Base-by-base conservation (phyloP, 345 rosid genomes). In the Ceriops zippeliana region DNA sequence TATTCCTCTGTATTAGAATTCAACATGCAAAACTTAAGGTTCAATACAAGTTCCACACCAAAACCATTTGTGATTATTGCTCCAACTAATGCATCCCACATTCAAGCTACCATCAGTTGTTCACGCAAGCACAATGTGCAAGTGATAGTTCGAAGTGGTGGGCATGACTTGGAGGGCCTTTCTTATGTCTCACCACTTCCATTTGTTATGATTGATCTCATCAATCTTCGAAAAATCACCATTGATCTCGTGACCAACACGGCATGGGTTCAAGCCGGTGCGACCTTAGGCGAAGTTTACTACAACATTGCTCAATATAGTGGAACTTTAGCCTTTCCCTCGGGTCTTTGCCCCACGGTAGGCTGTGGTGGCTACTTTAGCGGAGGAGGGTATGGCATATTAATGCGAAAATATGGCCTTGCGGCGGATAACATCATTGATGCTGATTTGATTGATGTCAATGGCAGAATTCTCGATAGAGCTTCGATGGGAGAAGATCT, bases 401-500 rank as follows among this genome's bases (percentile, higher is more conserved):
- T 72, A 52, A 57, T 65, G 69, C 20, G 75, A 47, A 72, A 72
- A 21, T 65, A 65, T 35, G 75, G 75, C 21, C 65, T 72, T 31
- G 52, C 75, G 3, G 60, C 56, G 1, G 75, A 72, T 42, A 22
- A 72, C 27, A 58, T 72, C 10, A 34, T 58, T 13, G 75, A 72
- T 20, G 75, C 70, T 2, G 4, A 58, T 30, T 0, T 72, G 0
- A 56, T 72, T 1, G 65, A 65, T 51, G 70, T 30, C 2, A 24
- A 72, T n/a, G 75, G 70, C 0, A 57, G 34, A 47, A 5, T 72
- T 11, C 65, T 65, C 35, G 66, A 72, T 10, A 42, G 75, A 49
- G 60, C 52, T 31, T 72, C 70, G 0, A 65, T 72, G 75, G 75
- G 70, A 26, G 75, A 72, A 32, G 75, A 72, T 65, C 70, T 72